These are phyloP conservation scores for Sugiyamaella paludigena DNA, from an alignment of 1,139 yeast species.

Conservation along the genomic window DNA sequence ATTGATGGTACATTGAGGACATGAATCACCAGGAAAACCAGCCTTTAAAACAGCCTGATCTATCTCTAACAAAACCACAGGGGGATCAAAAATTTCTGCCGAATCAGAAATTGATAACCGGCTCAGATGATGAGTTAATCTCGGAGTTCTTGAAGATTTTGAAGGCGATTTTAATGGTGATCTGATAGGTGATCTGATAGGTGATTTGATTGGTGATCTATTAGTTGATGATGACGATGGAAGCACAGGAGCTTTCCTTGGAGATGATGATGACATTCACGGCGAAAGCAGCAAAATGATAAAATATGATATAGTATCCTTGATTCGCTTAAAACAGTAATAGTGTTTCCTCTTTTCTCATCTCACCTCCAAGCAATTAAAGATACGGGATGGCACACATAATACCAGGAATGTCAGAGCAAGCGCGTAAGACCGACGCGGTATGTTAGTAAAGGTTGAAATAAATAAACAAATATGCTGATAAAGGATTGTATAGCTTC, in stretches of 20 bases:
- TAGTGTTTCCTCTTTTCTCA: too few species aligned
- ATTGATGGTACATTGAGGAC: conserved; percentile 5
- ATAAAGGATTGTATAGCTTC: too few species aligned
- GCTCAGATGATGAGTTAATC: conserved; percentile 6
- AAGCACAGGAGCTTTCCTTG: background rate
- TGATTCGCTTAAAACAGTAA: too few species aligned
- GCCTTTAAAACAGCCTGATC: conserved; percentile 14
- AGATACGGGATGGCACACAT: too few species aligned
- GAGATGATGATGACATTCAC: background rate
- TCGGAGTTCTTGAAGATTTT: background rate
- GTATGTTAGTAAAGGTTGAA: too few species aligned
- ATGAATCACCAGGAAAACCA: conserved; percentile 19
- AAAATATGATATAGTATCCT: too few species aligned
- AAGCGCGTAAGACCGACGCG: too few species aligned
- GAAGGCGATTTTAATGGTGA: conserved; percentile 13
- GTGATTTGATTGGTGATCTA: background rate
- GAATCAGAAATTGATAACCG: conserved; percentile 7
- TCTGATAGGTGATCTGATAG: conserved; percentile 1
- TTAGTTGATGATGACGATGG: background rate
- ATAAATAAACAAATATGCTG: background rate
- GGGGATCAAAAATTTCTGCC: conserved; percentile 5
- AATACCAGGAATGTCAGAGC: too few species aligned
- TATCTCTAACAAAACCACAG: conserved; percentile 14
- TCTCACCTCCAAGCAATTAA: too few species aligned
- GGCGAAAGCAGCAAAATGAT: too few species aligned